phyloP scores from a whole-genome alignment of 352 stramenopile genomes.

The Globisporangium nunn region DNA sequence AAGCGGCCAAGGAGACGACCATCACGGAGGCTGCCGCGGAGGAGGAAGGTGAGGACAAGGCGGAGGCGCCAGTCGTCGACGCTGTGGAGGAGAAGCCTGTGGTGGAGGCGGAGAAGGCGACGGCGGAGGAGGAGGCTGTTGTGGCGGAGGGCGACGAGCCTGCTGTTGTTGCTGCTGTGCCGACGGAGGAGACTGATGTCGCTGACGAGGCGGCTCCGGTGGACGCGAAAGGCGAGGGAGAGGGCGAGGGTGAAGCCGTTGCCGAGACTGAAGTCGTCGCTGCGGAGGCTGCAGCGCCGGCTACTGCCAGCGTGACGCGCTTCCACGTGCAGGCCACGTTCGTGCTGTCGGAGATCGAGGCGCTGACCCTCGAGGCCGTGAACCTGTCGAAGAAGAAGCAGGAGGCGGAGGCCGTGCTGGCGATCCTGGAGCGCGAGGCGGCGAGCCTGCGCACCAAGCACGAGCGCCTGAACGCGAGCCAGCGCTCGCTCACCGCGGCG shows the following conservation, averaged over 20 bases:
- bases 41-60: slow-evolving; percentile 12
- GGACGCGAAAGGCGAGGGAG: slow-evolving; percentile 14
- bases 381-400: slow-evolving; percentile 76
- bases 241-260: slow-evolving; percentile 2
- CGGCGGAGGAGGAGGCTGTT: slow-evolving; percentile 3
- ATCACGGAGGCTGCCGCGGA: slow-evolving; percentile 16
- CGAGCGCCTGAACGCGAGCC: slow-evolving; percentile 70
- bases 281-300: slow-evolving; percentile 11
- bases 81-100: slow-evolving; percentile 8
- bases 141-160: slow-evolving; percentile 3
- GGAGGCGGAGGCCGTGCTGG: slow-evolving; percentile 57
- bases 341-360: slow-evolving; percentile 66
- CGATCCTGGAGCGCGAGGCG: slow-evolving; percentile 65
- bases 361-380: slow-evolving; percentile 65
- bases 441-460: slow-evolving; percentile 74
- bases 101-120: slow-evolving; percentile 1
- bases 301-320: slow-evolving; percentile 19
- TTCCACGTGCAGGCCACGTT: slow-evolving; percentile 74
- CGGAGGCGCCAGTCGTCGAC: not conserved
- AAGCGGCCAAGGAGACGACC: slow-evolving; percentile 12
- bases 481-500: slow-evolving; percentile 51
- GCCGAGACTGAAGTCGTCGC: not conserved
- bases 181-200: slow-evolving; percentile 12
- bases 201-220: slow-evolving; percentile 8
- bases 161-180: slow-evolving; percentile 1